Evolutionary conservation across 2,329 filamentous ascomycete genomes (phyloP), one percentile per base, ranked within the genome.

Genomic region (Mycosphaerella sp.): DNA sequence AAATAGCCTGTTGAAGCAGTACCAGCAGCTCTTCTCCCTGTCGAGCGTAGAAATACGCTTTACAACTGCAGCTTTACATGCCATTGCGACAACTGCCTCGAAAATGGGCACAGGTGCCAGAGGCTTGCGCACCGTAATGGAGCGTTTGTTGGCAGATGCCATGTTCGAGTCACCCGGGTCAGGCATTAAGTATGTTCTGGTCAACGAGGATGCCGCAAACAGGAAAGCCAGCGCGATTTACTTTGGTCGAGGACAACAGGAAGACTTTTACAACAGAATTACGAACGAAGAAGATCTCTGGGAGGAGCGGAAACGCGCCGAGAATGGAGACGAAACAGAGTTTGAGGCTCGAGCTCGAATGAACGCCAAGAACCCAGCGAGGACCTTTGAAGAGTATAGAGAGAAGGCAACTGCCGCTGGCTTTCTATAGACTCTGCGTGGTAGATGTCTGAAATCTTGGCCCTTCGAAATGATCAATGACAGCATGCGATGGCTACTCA

Each of bases 1-100:
- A 52, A 95, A 96, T 71, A 88, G 85, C 47, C 78, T 98, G 0
- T 77, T 95, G 2, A 82, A 85, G 41, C 93, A 98, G 70, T 97
- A 96, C 69, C 86, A 84, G 14, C 84, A 89, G 2, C 80, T 96
- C 1, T 96, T 97, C 65, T 81, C 86, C 50, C 85, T 93, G 0
- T 89, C 86, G 1, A 79, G 79, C 32, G 81, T 86, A 49, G 85
- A 87, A 42, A 75, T 98, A 2, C 82, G 81, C 58, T 94, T 97
- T 71, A 96, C 91, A 0, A 85, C 81, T 3, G 81, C 82, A 6
- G 86, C 91, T 0, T 73, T 97, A n/a, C 78, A 83, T 56, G 86
- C 87, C 44, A 82, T 98, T 52, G 91, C 93, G 2, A 79, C 83
- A 55, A 85, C 85, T 25, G 81, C 81, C 2, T 71, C 77, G 46